Percentiles rank a stretch among this genome's conserved stretches.
phyloP scores from a whole-genome alignment of 2,329 filamentous ascomycete genomes.

The Tolypocladium ophioglossoides region DNA sequence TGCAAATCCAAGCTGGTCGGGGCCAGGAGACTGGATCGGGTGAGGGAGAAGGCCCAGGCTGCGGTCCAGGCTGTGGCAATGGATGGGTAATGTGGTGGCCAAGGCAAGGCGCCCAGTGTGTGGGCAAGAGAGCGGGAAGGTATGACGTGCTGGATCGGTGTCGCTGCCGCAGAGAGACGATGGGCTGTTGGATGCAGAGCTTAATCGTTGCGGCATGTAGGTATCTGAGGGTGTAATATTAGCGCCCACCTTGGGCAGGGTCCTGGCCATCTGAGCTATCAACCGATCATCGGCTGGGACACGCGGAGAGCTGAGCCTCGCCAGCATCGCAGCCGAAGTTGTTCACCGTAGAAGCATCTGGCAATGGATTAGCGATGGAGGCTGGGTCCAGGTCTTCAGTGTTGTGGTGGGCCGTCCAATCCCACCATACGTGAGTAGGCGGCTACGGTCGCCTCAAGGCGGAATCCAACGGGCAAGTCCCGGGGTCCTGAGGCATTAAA shows the following conservation, averaged over 20 bases:
- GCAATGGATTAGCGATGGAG: not conserved
- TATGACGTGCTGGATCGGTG: not conserved
- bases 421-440: not conserved
- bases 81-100: not conserved
- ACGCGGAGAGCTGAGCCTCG: not conserved
- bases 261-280: not conserved
- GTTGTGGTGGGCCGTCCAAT: not conserved
- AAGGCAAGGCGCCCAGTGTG: not conserved
- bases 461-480: conserved; percentile 6
- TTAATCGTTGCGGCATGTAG: no score
- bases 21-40: conserved; percentile 31
- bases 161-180: not conserved
- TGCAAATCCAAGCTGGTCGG: conserved; percentile 48
- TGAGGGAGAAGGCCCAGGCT: conserved; percentile 22
- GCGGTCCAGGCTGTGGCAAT: conserved; percentile 12
- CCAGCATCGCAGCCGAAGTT: not conserved
- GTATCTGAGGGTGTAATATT: not conserved
- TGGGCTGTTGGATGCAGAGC: not conserved
- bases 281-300: not conserved
- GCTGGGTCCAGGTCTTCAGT: not conserved
- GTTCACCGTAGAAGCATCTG: not conserved
- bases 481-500: conserved; percentile 3
- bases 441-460: conserved; percentile 9
- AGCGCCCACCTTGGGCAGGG: not conserved
- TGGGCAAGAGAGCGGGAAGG: not conserved